Base-by-base conservation (phyloP, 495 filamentous ascomycete genomes). In the Xylaria sp. region DNA sequence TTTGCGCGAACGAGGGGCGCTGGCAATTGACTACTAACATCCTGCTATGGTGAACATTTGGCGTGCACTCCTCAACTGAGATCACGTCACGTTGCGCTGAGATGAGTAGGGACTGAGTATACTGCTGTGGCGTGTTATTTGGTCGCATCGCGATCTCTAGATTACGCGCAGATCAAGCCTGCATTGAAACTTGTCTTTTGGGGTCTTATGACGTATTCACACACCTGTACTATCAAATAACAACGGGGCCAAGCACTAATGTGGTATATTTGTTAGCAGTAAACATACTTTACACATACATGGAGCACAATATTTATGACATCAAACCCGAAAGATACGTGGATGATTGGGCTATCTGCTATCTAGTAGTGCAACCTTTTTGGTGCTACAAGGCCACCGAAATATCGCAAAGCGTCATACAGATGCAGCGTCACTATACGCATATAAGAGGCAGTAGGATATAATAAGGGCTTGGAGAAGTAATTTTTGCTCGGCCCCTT, bases 271-370 rank as follows among this genome's bases (percentile, higher is more conserved):
- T 37, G 4, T 62, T 31, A 14, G 17, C 21, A 50, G 26, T 33
- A 24, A 31, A 52, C 8, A 48, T 11, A 44, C 2, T 14, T 8
- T 5, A 48, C 19, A 9, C 14, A 33, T 29, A 64, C 41, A 14
- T 15, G 12, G 9, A 3, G n/a, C 24, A 15, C 37, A 24, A 44
- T 46, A 31, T 12, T 11, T 17, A 67, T 73, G 72, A 73, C 72
- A 70, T 73, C 62, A 67, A 55, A 44, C 70, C 68, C 68, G 44
- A 68, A 62, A 63, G 48, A 33, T 46, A 12, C 21, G 9, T 33
- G 9, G 21, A 68, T 59, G 48, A 43, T 68, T 58, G 50, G 65
- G 5, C 29, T 41, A 29, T 59, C 8, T 9, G 35, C 6, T n/a
- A 17, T 3, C 35, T 37, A n/a, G 50, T 5, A 5, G 50, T 55